These are phyloP conservation scores for Paramecium tetraurelia DNA, from an alignment of 73 alveolate genomes.

Conservation along the genomic window DNA sequence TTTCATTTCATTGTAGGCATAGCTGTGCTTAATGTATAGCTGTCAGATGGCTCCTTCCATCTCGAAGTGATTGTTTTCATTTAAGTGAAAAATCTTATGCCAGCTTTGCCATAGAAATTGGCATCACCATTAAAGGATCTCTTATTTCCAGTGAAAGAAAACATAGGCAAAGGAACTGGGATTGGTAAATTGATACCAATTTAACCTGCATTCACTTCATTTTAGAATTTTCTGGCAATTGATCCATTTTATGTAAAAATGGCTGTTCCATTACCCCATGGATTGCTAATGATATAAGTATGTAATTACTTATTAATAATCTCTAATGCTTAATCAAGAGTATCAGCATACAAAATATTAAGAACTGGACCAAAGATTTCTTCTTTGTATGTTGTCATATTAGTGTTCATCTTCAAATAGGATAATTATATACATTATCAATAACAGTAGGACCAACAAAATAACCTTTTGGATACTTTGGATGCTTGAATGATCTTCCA, in stretches of 20 bases:
- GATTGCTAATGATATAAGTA: slow-evolving; percentile 52
- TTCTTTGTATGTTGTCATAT: slow-evolving; percentile 76
- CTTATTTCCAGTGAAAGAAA: slow-evolving; percentile 94
- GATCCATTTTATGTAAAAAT: slow-evolving; percentile 91
- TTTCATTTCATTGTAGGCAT: slow-evolving; percentile 50
- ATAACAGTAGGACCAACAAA: slow-evolving; percentile 89
- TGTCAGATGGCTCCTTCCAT: slow-evolving; percentile 76
- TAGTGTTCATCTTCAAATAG: slow-evolving; percentile 52
- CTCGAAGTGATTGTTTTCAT: slow-evolving; percentile 88
- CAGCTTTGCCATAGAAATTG: slow-evolving; percentile 95
- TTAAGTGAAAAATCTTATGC: slow-evolving; percentile 88
- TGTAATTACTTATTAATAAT: slow-evolving; percentile 67
- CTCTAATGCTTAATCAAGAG: slow-evolving; percentile 89
- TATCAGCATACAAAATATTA: slow-evolving; percentile 76
- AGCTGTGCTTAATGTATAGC: slow-evolving; percentile 32
- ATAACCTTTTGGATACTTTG: slow-evolving; percentile 82
- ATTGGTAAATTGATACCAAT: slow-evolving; percentile 94
- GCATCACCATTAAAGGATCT: slow-evolving; percentile 86
- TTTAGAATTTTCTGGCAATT: slow-evolving; percentile 89
- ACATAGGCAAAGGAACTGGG: slow-evolving; percentile 93
- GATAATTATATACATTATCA: slow-evolving; percentile 65
- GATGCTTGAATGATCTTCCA: slow-evolving; percentile 82
- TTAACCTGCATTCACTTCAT: slow-evolving; percentile 89
- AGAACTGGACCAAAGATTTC: slow-evolving; percentile 95
- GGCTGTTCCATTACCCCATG: slow-evolving; percentile 90